These are phyloP conservation scores for Gloeopeniophorella convolvens DNA, from an alignment of 768 basidiomycete species.

Conservation along the genomic window DNA sequence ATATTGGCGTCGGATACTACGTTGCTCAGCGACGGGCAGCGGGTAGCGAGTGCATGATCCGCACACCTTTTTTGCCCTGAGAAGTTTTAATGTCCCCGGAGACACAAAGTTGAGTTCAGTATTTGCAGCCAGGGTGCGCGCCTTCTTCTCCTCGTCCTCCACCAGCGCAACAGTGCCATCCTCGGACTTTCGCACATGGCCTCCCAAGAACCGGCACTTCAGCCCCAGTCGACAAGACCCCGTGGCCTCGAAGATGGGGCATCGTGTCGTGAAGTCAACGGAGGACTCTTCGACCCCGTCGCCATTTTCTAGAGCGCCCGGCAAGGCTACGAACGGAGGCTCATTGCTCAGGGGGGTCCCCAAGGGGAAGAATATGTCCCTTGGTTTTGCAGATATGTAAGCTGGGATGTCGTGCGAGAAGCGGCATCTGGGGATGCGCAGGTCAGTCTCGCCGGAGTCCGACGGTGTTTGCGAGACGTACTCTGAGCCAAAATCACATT, in stretches of 20 bases:
- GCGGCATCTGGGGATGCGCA: slow-evolving; percentile 48
- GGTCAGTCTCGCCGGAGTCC: not conserved
- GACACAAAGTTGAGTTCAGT: slow-evolving; percentile 67
- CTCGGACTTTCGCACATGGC: slow-evolving; percentile 52
- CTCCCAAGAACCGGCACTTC: slow-evolving; percentile 87
- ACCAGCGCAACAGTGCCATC: slow-evolving; percentile 39
- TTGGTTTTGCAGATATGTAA: slow-evolving; percentile 72
- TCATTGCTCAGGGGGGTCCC: slow-evolving; percentile 35
- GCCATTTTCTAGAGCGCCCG: slow-evolving; percentile 25
- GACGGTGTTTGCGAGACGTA: slow-evolving; percentile 27
- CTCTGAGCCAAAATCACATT: slow-evolving; percentile 68
- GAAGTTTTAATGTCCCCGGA: slow-evolving; percentile 48
- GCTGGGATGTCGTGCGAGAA: slow-evolving; percentile 69
- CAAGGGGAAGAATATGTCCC: slow-evolving; percentile 59
- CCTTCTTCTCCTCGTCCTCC: slow-evolving; percentile 55
- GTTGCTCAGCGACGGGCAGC: not conserved
- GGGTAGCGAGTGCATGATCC: not conserved
- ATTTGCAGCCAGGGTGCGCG: slow-evolving; percentile 36
- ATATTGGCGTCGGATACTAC: slow-evolving; percentile 61
- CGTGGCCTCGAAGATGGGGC: slow-evolving; percentile 60
- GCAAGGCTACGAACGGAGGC: slow-evolving; percentile 45
- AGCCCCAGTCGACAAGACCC: slow-evolving; percentile 81
- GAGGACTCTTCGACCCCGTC: slow-evolving; percentile 31
- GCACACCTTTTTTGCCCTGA: slow-evolving; percentile 65
- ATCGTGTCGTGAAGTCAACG: slow-evolving; percentile 42